Evolutionary conservation across 257 asterid species (phyloP).

Genomic region (Penstemon newberryi): DNA sequence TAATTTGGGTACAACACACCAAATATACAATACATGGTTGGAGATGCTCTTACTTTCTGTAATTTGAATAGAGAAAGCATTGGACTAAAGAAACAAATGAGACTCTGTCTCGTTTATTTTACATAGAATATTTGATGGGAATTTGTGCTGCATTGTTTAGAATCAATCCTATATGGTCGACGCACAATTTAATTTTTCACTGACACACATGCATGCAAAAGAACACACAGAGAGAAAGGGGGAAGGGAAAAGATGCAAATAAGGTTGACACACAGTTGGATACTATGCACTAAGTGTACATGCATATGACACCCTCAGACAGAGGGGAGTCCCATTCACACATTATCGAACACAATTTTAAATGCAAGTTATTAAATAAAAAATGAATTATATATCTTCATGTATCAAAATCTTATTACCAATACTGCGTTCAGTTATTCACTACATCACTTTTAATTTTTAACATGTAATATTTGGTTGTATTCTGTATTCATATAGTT

Average conservation of each 20-base stretch:
- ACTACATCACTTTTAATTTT: background rate
- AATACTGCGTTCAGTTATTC: background rate
- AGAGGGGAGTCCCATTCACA: no score
- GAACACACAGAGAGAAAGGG: background rate
- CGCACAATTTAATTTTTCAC: background rate
- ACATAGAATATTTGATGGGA: background rate
- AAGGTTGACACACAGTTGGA: background rate
- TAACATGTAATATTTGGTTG: constrained; percentile 15
- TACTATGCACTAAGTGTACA: background rate
- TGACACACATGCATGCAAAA: background rate
- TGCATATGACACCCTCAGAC: background rate
- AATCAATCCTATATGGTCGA: background rate
- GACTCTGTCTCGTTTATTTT: background rate
- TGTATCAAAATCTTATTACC: background rate
- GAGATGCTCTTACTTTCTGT: background rate
- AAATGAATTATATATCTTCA: background rate
- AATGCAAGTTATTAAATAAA: background rate
- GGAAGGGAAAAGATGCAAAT: background rate
- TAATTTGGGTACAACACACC: no score
- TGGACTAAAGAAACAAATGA: background rate
- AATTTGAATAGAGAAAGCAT: background rate
- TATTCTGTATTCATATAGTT: constrained; percentile 7
- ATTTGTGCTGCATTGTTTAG: background rate
- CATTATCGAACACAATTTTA: no score
- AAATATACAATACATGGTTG: no score